A percentile compares a stretch with the other conserved stretches of the same genome.
These are phyloP conservation scores for Astraeus odoratus DNA, from an alignment of 768 basidiomycete genomes.

Conservation along the genomic window DNA sequence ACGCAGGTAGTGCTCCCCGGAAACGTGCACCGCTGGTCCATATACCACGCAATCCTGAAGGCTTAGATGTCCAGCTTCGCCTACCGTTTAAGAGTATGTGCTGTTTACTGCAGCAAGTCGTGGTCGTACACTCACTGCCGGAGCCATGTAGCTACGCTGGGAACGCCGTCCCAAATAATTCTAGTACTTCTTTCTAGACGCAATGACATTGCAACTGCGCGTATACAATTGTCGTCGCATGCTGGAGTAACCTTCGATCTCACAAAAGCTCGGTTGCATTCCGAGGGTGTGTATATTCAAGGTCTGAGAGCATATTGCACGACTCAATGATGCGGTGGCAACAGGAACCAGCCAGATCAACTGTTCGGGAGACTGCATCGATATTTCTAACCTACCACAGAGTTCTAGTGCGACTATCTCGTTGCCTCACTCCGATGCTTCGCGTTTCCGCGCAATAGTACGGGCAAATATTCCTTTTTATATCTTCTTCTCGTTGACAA, in stretches of 20 bases:
- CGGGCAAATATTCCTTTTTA: constrained; percentile 16
- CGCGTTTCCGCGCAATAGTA: constrained; percentile 57
- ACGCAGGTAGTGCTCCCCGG: constrained; percentile 12
- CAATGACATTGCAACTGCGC: constrained; percentile 52
- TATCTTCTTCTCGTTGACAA: constrained; percentile 2
- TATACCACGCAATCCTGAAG: constrained; percentile 55
- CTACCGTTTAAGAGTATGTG: constrained; percentile 40
- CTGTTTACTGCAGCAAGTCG: constrained; percentile 1
- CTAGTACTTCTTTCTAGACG: constrained; percentile 60
- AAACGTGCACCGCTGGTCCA: constrained; percentile 40
- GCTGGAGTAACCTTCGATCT: constrained; percentile 45
- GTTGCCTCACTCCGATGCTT: constrained; percentile 62
- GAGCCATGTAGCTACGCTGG: constrained; percentile 52
- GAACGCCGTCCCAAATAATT: constrained; percentile 45
- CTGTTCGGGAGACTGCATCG: constrained; percentile 36
- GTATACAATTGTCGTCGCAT: constrained; percentile 47
- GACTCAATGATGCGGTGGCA: constrained; percentile 4
- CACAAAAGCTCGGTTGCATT: constrained; percentile 34
- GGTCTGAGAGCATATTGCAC: constrained; percentile 11
- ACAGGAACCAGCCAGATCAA: constrained; percentile 27
- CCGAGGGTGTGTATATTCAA: constrained; percentile 25
- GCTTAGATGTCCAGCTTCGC: constrained; percentile 55
- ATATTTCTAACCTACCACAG: constrained; percentile 41
- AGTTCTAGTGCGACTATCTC: constrained; percentile 41
- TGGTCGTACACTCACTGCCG: constrained; percentile 6